These are phyloP conservation scores for Malassezia sympodialis DNA, from an alignment of 1,284 basidiomycete genomes.

Conservation along the genomic window DNA sequence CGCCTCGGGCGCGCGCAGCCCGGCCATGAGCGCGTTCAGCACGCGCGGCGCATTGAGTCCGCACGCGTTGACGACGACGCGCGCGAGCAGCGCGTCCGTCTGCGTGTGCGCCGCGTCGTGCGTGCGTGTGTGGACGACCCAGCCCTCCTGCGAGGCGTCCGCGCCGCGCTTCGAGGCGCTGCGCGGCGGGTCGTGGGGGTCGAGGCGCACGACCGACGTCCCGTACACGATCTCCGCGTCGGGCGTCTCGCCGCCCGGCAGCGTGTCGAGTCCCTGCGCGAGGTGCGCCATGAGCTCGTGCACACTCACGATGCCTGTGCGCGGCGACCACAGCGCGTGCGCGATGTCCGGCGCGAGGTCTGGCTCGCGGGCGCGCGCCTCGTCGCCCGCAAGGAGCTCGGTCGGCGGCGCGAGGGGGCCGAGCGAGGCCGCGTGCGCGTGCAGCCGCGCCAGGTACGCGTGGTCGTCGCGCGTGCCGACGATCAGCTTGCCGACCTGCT, in stretches of 20 bases:
- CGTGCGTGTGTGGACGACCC: conserved; percentile 54
- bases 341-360: conserved; percentile 63
- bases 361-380: conserved; percentile 69
- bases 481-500: conserved; percentile 64
- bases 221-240: conserved; percentile 67
- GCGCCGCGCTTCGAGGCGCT: conserved; percentile 21
- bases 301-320: conserved; percentile 84
- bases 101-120: conserved; percentile 32
- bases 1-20: conserved; percentile 10
- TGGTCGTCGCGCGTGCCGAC: conserved; percentile 37
- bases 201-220: conserved; percentile 78
- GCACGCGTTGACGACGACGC: conserved; percentile 74
- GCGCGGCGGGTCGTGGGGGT: conserved; percentile 51
- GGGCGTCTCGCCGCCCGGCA: conserved; percentile 46
- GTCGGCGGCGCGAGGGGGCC: conserved; percentile 48
- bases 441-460: conserved; percentile 27
- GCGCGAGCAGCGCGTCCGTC: conserved; percentile 66
- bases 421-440: conserved; percentile 24
- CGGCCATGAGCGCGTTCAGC: conserved; percentile 31
- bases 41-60: conserved; percentile 58
- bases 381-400: conserved; percentile 62
- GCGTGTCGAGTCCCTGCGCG: conserved; percentile 62
- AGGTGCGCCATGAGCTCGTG: conserved; percentile 67
- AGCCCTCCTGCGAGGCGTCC: conserved; percentile 49
- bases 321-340: conserved; percentile 67